These are phyloP conservation scores for Diplodia scrobiculata DNA, from an alignment of 2,329 filamentous ascomycete genomes.

Conservation along the genomic window DNA sequence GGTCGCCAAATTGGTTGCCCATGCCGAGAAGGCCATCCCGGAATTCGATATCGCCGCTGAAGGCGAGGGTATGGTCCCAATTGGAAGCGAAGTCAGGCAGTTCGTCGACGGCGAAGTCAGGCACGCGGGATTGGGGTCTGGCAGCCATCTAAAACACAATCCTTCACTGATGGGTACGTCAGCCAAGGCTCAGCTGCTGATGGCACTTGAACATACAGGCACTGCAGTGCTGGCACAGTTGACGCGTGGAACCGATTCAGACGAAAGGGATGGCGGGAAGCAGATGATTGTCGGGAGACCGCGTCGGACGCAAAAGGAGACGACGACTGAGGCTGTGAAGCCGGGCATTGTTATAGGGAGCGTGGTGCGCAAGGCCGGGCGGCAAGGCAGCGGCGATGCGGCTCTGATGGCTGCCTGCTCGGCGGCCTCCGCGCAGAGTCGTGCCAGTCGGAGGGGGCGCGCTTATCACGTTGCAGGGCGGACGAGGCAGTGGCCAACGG, in stretches of 20 bases:
- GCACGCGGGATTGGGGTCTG: background rate
- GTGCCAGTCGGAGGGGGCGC: background rate
- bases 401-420: slow-evolving; percentile 17
- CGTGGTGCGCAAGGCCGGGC: slow-evolving; percentile 1
- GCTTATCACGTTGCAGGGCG: slow-evolving; percentile 24
- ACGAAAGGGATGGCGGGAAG: background rate
- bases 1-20: slow-evolving; percentile 3
- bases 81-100: background rate
- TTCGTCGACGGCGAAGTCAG: background rate
- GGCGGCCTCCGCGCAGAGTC: slow-evolving; percentile 7
- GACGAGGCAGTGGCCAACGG: background rate
- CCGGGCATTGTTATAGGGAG: background rate
- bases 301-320: slow-evolving; percentile 1
- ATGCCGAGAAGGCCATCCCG: slow-evolving; percentile 7
- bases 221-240: background rate
- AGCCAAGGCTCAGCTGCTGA: background rate
- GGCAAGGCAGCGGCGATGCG: slow-evolving; percentile 15
- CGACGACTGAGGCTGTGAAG: background rate
- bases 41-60: background rate
- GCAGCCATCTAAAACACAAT: slow-evolving; percentile 8
- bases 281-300: background rate
- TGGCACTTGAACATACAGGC: slow-evolving; percentile 1
- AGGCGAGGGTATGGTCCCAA: background rate
- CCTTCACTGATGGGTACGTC: background rate
- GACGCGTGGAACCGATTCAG: background rate